A percentile compares a stretch with the other conserved stretches of the same genome.
Evolutionary conservation across 257 asterid species (phyloP).

Genomic region (Salvia rosmarinus): DNA sequence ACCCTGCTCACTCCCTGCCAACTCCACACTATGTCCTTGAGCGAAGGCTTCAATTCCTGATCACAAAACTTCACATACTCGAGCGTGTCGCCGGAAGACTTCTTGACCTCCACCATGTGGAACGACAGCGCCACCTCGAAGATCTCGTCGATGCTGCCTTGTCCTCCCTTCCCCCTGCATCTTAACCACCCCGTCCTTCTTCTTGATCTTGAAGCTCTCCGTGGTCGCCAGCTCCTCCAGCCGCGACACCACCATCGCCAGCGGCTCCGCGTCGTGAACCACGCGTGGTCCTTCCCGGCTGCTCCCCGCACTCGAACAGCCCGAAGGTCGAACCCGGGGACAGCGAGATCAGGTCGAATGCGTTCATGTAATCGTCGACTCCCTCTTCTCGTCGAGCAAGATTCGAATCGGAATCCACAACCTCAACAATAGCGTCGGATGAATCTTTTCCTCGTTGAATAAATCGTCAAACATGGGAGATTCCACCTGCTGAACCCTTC

Average conservation of each 20-base stretch:
- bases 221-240: constrained; percentile 68
- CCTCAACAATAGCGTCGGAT: constrained; percentile 37
- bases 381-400: constrained; percentile 21
- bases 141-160: constrained; percentile 83
- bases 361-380: constrained; percentile 50
- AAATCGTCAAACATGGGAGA: constrained; percentile 9
- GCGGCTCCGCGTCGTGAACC: constrained; percentile 71
- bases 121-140: constrained; percentile 89
- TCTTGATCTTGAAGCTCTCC: constrained; percentile 66
- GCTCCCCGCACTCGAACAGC: constrained; percentile 46
- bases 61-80: constrained; percentile 76
- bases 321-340: constrained; percentile 79
- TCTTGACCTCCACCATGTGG: constrained; percentile 85
- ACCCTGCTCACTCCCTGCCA: constrained; percentile 50
- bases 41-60: constrained; percentile 79
- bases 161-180: constrained; percentile 66
- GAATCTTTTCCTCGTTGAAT: background rate
- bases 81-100: constrained; percentile 74
- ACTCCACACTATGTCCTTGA: constrained; percentile 72
- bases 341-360: constrained; percentile 82
- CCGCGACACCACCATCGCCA: constrained; percentile 58
- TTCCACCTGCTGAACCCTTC: constrained; percentile 58
- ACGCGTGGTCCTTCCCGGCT: constrained; percentile 38
- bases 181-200: constrained; percentile 64
- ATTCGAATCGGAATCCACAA: constrained; percentile 41